These are phyloP conservation scores for Choricystis sp. DNA, from an alignment of 139 green algal species.

Conservation along the genomic window DNA sequence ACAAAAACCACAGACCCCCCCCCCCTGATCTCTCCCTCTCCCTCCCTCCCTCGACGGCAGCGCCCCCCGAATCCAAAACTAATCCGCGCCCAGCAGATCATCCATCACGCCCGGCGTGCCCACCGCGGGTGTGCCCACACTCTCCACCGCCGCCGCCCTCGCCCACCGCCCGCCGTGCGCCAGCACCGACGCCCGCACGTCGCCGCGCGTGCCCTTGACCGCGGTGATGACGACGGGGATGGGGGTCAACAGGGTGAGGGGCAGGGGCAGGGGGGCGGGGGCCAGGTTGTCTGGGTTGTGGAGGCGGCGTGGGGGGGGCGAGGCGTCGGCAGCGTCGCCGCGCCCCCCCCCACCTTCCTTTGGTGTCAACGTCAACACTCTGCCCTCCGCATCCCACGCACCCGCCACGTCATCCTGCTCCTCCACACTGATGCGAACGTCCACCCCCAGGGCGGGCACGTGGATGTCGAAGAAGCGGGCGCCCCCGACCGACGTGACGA, in stretches of 20 bases:
- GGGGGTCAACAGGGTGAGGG: conserved; percentile 14
- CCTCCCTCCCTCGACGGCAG: too few relatives aligned
- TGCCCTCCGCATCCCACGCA: conserved; percentile 2
- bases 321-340: background rate
- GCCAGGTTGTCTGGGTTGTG: conserved; percentile 6
- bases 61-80: too few relatives aligned
- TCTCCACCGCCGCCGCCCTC: too few relatives aligned
- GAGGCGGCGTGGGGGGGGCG: background rate
- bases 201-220: too few relatives aligned
- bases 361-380: background rate
- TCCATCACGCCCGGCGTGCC: too few relatives aligned
- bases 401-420: background rate
- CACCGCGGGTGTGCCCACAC: too few relatives aligned
- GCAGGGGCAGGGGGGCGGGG: conserved; percentile 14
- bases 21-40: too few relatives aligned
- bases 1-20: too few relatives aligned
- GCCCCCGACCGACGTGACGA: conserved; percentile 45
- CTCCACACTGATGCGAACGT: conserved; percentile 29
- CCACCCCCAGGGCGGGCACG: conserved; percentile 49
- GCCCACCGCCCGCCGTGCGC: too few relatives aligned
- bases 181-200: too few relatives aligned
- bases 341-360: background rate
- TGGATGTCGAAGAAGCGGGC: conserved; percentile 59
- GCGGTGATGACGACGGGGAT: conserved; percentile 21
- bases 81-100: too few relatives aligned